Evolutionary conservation across 768 basidiomycete genomes (phyloP), one percentile per base, ranked within the genome.

Genomic region (Lentinus tigrinus): DNA sequence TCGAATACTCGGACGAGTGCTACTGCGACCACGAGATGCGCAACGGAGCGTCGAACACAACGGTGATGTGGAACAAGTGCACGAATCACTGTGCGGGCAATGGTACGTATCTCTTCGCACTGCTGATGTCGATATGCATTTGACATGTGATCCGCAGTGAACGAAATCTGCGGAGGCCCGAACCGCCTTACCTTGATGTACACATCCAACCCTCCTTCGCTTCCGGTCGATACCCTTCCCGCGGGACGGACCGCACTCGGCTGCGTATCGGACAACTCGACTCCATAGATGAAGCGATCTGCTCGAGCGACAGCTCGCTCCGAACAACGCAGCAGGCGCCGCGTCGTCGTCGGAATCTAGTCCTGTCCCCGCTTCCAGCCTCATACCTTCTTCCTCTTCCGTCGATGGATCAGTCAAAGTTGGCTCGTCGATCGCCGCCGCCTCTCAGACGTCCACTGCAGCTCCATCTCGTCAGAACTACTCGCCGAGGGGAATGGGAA

Each of bases 1-100:
- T 62, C 38, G 70, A 71, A 58, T 71, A 59, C 58, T 58, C 63
- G 38, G 63, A 65, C 58, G 66, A 65, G 56, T 65, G 61, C 53
- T 67, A 60, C 63, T 68, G 69, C 62, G 67, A 62, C 54, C 61
- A 64, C 58, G 47, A 58, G 38, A 53, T 66, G 54, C 34, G 36
- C 26, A 65, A 69, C 51, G 65, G 63, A 42, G 67, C 67, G 47
- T 31, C 57, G 16, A 58, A 42, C 11, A 52, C 26, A 36, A 26
- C 57, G 28, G 57, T 66, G 43, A 28, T 42, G n/a, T 57, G 52
- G 57, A 44, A 55, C 39, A 38, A 66, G 51, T 69, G 67, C 58
- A 49, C 31, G 53, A 62, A 51, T 19, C 27, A 38, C 27, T 69
- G 67, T 46, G 67, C 62, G n/a, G 64, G 60, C 4, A 65, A 66